Evolutionary conservation across 768 basidiomycete species (phyloP), one percentile per base, ranked within the genome.

Genomic region (Suillus hirtellus): DNA sequence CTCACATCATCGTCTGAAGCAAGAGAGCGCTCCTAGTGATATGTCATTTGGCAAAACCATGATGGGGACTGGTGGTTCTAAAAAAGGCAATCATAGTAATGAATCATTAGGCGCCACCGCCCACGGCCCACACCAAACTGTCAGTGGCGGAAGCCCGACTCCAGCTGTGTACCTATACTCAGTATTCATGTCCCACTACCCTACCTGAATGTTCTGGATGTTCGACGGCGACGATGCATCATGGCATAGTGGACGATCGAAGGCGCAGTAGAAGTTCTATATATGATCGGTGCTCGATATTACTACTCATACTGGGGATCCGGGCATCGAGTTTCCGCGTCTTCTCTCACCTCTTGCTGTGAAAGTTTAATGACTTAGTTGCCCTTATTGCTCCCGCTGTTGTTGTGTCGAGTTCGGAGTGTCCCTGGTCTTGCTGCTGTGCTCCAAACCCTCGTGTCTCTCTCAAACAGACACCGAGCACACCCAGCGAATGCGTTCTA

Each of bases 1-100:
- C 15, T 24, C 54, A 14, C 37, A 24, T 21, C n/a, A n/a, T 21
- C 53, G 21, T 17, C 8, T 56, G 37, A 24, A 21, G 9, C 37
- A 21, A 17, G 4, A 21, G 15, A 47, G 46, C n/a, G 46, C 46
- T 21, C 5, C 4, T 15, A 50, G 37, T 21, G 12, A 31, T 21
- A 54, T 54, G n/a, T 14, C 14, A 37, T 44, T 37, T 54, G 6
- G 35, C 53, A 54, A 37, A 37, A 55, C n/a, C 19, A n/a, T n/a
- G n/a, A 55, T 34, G 10, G 35, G 12, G 53, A 54, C n/a, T 55
- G 54, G 54, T 38, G 11, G n/a, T 24, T 62, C 64, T 65, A 46
- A 63, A 72, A 67, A 66, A 68, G 62, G 73, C 64, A 74, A 60
- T 59, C 17, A 62, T 67, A 69, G 64, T 72, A 52, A 59, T 68